Percentiles rank a stretch among this genome's conserved stretches.
Conservation (phyloP, 768 basidiomycete genomes). For the Suillus variegatus region DNA sequence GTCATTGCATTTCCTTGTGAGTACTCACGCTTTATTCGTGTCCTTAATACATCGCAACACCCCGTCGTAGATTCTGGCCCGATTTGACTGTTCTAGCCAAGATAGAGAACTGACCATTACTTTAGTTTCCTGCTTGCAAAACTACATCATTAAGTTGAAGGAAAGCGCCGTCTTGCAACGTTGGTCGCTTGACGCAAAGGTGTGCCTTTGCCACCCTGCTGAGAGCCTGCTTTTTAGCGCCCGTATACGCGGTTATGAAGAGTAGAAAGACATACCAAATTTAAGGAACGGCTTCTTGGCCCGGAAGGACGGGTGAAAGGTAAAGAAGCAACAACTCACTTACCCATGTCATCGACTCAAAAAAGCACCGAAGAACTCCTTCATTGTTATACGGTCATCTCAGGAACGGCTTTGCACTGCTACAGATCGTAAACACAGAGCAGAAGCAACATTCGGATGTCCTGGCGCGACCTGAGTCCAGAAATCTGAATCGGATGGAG, state of each 20-base stretch:
- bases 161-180: too few relatives aligned
- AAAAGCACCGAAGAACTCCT: not conserved
- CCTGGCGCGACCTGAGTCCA: not conserved
- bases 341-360: not conserved
- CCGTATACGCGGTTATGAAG: not conserved
- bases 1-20: too few relatives aligned
- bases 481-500: not conserved
- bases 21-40: too few relatives aligned
- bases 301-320: too few relatives aligned
- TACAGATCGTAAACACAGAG: not conserved
- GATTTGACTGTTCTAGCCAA: too few relatives aligned
- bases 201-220: not conserved
- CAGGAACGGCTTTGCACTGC: not conserved
- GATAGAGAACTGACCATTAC: too few relatives aligned
- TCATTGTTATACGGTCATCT: not conserved
- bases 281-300: too few relatives aligned
- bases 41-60: too few relatives aligned
- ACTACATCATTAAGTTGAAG: too few relatives aligned
- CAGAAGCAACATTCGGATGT: not conserved
- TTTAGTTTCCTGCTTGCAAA: too few relatives aligned
- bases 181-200: too few relatives aligned
- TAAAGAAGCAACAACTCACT: not conserved
- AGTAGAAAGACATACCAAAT: not conserved
- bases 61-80: too few relatives aligned
- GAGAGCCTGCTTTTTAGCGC: not conserved